Evolutionary conservation across 169 alveolate species (phyloP), one percentile per base, ranked within the genome.

Genomic region (Eimeria zaria): DNA sequence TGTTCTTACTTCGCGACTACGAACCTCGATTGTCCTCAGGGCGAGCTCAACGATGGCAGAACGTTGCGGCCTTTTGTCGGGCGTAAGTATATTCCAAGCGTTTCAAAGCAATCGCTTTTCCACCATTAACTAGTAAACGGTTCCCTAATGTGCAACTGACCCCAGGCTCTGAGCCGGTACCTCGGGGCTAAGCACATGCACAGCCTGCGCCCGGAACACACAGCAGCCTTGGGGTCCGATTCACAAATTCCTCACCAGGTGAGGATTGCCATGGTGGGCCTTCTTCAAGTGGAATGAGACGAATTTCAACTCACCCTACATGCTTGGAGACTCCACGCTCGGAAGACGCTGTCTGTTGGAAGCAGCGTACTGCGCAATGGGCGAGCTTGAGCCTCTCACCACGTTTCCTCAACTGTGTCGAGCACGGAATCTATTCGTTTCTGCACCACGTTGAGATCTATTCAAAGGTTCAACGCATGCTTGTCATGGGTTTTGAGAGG

Each of bases 101-200:
- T 12, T 2, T 48, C 44, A 78, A 12, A 48, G 44, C 30, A 27
- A 78, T n/a, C 27, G 12, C 44, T 0, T 48, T 78, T 6, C 11
- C 27, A 12, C 11, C 11, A 27, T 46, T 7, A 51, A 46, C 67
- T 78, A 24, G 48, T 27, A 27, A 67, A 48, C 69, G 22, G 64
- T 30, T 5, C 30, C 62, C 36, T 62, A 22, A 24, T 64, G 84
- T 18, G 48, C 83, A 60, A 36, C 62, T 41, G 94, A 83, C 94
- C 27, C 60, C 84, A 60, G 62, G 62, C 64, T 62, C 44, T 67
- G 30, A 44, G 46, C 67, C 64, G 46, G 46, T 60, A 36, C 12
- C 16, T 87, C 64, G 94, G 81, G 84, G 36, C 83, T 41, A 64
- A 87, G 67, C 51, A 64, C 69, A 53, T 55, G 78, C 71, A 39